A percentile compares a stretch with the other conserved stretches of the same genome.
phyloP scores from a whole-genome alignment of 306 rosid species.

The Cicer bijugum region DNA sequence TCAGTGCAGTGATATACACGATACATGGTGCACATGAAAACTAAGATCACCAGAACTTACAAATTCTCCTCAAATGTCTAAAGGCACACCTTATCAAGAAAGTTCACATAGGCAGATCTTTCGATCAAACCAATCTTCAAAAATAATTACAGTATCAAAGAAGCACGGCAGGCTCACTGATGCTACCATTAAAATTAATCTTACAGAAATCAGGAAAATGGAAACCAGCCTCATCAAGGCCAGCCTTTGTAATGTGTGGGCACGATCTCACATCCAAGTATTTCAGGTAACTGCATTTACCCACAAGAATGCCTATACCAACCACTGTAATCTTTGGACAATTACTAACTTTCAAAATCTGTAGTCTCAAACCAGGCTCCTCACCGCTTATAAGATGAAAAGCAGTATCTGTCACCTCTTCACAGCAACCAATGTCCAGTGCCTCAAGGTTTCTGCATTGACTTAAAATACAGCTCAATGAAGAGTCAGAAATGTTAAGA shows the following conservation, averaged over 20 bases:
- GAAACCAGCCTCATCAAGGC: constrained; percentile 76
- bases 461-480: constrained; percentile 67
- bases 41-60: constrained; percentile 10
- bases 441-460: constrained; percentile 77
- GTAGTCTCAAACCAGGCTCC: constrained; percentile 61
- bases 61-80: constrained; percentile 38
- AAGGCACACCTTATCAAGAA: constrained; percentile 35
- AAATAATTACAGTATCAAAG: constrained; percentile 48
- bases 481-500: constrained; percentile 69
- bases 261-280: constrained; percentile 92
- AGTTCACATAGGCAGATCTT: constrained; percentile 10
- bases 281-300: constrained; percentile 65
- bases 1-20: constrained; percentile 23
- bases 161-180: constrained; percentile 61
- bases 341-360: constrained; percentile 75
- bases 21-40: constrained; percentile 36
- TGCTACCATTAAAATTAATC: constrained; percentile 77
- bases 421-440: constrained; percentile 90
- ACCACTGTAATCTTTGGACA: constrained; percentile 84
- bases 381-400: constrained; percentile 60
- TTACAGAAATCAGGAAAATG: constrained; percentile 70
- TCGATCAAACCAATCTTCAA: constrained; percentile 10
- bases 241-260: constrained; percentile 74
- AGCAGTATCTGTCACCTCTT: constrained; percentile 87
- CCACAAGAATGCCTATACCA: constrained; percentile 68